These are phyloP conservation scores for Phytophthora pini DNA, from an alignment of 352 stramenopile species.

Conservation along the genomic window DNA sequence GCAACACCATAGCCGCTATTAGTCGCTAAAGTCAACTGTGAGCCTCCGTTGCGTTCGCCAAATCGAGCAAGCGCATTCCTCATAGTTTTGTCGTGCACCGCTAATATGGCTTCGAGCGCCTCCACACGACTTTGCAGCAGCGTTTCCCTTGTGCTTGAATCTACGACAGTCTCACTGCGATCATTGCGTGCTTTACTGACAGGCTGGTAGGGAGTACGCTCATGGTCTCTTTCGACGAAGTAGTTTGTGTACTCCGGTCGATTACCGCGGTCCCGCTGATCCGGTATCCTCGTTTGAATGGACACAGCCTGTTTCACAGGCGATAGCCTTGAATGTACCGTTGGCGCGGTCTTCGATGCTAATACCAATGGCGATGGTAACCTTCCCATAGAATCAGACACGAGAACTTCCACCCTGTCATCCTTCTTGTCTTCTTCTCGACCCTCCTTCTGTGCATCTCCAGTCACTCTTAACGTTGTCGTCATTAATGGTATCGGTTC, in stretches of 20 bases:
- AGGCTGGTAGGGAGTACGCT: neutral
- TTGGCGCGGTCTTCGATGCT: neutral
- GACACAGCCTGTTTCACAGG: neutral
- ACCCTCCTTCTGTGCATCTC: neutral
- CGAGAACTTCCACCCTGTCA: slow-evolving; percentile 3
- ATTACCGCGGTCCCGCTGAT: neutral
- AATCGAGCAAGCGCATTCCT: slow-evolving; percentile 40
- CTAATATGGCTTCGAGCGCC: slow-evolving; percentile 64
- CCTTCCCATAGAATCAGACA: neutral
- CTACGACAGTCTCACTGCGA: neutral
- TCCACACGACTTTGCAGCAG: slow-evolving; percentile 56
- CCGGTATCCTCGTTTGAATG: neutral
- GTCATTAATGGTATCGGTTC: neutral
- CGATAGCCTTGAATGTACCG: neutral
- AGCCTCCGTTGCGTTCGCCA: slow-evolving; percentile 14
- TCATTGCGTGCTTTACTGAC: neutral
- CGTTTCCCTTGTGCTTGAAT: slow-evolving; percentile 6
- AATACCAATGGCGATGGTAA: slow-evolving; percentile 7
- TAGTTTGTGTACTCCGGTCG: slow-evolving; percentile 7
- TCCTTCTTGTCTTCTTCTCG: slow-evolving; percentile 1
- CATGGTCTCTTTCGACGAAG: neutral
- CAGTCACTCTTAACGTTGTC: neutral
- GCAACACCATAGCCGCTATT: slow-evolving; percentile 4
- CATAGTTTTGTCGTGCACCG: slow-evolving; percentile 65
- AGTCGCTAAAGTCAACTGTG: neutral